phyloP scores from a whole-genome alignment of 2,329 filamentous ascomycete species.

The Phialophora chinensis region DNA sequence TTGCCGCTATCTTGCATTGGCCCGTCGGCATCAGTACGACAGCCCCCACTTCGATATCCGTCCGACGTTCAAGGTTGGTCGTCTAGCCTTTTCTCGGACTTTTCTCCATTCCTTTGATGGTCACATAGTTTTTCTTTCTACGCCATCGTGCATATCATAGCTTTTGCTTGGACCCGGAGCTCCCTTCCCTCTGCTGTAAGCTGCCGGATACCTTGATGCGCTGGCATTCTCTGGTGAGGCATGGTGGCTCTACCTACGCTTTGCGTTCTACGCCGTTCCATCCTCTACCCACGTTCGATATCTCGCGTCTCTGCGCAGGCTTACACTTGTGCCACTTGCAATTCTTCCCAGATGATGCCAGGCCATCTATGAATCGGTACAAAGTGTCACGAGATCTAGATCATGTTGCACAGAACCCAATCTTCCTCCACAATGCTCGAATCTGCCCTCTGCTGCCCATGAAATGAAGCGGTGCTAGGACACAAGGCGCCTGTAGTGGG shows the following conservation, averaged over 20 bases:
- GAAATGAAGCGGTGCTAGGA: slow-evolving; percentile 33
- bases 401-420: slow-evolving; percentile 32
- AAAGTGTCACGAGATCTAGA: slow-evolving; percentile 38
- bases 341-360: slow-evolving; percentile 34
- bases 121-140: slow-evolving; percentile 26
- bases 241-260: slow-evolving; percentile 25
- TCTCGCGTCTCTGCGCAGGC: slow-evolving; percentile 26
- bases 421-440: slow-evolving; percentile 19
- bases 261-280: slow-evolving; percentile 34
- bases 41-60: slow-evolving; percentile 29
- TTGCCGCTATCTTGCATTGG: slow-evolving; percentile 28
- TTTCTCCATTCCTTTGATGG: slow-evolving; percentile 19
- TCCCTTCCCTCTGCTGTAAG: slow-evolving; percentile 25
- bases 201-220: slow-evolving; percentile 33
- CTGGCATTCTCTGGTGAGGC: slow-evolving; percentile 34
- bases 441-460: slow-evolving; percentile 31
- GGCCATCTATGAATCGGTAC: slow-evolving; percentile 31
- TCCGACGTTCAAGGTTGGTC: slow-evolving; percentile 23
- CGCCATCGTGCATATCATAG: slow-evolving; percentile 38
- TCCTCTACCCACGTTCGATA: slow-evolving; percentile 34
- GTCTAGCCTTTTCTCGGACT: slow-evolving; percentile 17
- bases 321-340: slow-evolving; percentile 30
- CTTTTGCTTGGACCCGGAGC: slow-evolving; percentile 28
- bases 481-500: slow-evolving; percentile 27
- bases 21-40: slow-evolving; percentile 12